These are phyloP conservation scores for Stephania cephalantha DNA, from an alignment of 164 flowering plant genomes.

Conservation along the genomic window DNA sequence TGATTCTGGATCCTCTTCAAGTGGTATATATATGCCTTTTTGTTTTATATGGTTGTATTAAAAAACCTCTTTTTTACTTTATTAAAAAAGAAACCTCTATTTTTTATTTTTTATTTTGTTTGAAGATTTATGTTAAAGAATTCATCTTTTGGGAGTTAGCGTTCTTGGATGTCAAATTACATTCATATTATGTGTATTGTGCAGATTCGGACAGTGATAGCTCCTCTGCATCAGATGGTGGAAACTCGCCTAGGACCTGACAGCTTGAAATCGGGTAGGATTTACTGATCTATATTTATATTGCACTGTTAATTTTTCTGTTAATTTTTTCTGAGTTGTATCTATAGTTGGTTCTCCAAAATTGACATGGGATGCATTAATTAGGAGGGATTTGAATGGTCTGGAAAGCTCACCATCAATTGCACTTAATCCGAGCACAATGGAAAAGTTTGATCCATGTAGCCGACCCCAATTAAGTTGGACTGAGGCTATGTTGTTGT, in stretches of 20 bases:
- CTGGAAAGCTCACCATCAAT: too few species aligned
- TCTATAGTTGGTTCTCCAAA: background rate
- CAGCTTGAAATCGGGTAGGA: conserved; percentile 25
- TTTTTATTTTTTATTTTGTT: background rate
- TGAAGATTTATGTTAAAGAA: background rate
- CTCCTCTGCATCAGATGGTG: conserved; percentile 65
- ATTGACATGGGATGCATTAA: too few species aligned
- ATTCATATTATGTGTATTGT: conserved; percentile 2
- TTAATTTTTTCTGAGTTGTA: background rate
- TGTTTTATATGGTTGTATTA: background rate
- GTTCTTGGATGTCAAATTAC: background rate
- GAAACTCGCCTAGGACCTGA: conserved; percentile 41
- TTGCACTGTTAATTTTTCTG: background rate
- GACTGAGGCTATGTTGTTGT: background rate
- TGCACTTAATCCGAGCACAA: too few species aligned
- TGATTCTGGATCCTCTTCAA: conserved; percentile 84
- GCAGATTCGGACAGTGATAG: conserved; percentile 80
- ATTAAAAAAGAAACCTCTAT: too few species aligned
- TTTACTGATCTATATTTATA: too few species aligned
- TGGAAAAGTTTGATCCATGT: too few species aligned
- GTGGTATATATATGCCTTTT: conserved; percentile 41
- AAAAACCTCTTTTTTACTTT: too few species aligned
- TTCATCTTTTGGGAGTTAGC: background rate
- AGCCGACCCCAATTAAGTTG: too few species aligned
- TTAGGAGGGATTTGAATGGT: too few species aligned